These are phyloP conservation scores for Phytophthora lateralis DNA, from an alignment of 352 stramenopile genomes.

Conservation along the genomic window DNA sequence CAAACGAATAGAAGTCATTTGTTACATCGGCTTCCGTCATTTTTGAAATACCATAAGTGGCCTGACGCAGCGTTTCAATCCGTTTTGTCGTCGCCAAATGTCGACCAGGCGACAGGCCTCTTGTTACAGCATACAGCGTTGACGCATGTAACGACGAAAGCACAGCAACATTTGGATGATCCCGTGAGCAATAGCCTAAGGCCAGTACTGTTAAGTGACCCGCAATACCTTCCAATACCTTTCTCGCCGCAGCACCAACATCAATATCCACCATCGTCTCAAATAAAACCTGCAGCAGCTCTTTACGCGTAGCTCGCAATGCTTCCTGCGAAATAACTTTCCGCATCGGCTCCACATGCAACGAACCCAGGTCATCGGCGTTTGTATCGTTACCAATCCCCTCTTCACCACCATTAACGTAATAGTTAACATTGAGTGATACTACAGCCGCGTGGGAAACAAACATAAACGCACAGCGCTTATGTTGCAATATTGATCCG, in stretches of 20 bases:
- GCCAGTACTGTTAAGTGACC: constrained; percentile 61
- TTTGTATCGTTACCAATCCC: constrained; percentile 19
- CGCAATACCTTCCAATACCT: constrained; percentile 61
- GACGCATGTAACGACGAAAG: constrained; percentile 76
- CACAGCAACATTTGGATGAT: constrained; percentile 67
- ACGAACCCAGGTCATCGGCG: constrained; percentile 7
- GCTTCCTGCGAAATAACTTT: constrained; percentile 60
- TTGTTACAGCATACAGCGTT: constrained; percentile 74
- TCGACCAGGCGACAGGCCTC: constrained; percentile 76
- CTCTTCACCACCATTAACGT: constrained; percentile 25
- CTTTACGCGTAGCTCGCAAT: constrained; percentile 48
- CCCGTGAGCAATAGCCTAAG: constrained; percentile 54
- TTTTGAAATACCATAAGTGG: constrained; percentile 68
- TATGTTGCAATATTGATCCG: constrained; percentile 73
- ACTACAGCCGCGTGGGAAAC: constrained; percentile 60
- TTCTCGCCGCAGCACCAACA: constrained; percentile 57
- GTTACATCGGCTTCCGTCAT: constrained; percentile 57
- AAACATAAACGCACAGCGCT: constrained; percentile 77
- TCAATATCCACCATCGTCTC: constrained; percentile 82
- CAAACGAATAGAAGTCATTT: constrained; percentile 71
- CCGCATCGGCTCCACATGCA: constrained; percentile 42
- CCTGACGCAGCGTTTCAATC: constrained; percentile 79
- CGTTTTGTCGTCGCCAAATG: constrained; percentile 81
- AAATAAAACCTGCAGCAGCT: constrained; percentile 70
- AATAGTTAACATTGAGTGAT: constrained; percentile 55